These are phyloP conservation scores for Gossypium australe DNA, from an alignment of 345 rosid species.

Conservation along the genomic window DNA sequence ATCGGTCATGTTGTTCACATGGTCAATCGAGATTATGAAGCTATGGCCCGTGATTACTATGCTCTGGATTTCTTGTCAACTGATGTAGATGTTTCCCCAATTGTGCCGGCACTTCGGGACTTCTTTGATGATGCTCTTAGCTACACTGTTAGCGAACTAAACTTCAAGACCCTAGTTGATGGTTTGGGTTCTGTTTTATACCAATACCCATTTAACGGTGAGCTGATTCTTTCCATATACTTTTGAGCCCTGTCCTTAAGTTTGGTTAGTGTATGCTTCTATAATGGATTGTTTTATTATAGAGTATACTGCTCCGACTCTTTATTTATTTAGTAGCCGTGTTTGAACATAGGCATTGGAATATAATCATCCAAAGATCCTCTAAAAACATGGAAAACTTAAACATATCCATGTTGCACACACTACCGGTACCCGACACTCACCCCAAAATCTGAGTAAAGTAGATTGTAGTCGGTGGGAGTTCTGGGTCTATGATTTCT, in stretches of 20 bases:
- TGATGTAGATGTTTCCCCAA: slow-evolving; percentile 93
- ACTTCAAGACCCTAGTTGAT: slow-evolving; percentile 87
- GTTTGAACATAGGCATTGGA: background rate
- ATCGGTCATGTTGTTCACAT: slow-evolving; percentile 92
- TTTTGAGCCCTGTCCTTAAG: background rate
- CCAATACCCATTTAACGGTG: slow-evolving; percentile 83
- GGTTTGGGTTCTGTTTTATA: slow-evolving; percentile 91
- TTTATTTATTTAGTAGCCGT: background rate
- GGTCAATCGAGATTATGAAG: slow-evolving; percentile 97
- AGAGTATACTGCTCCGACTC: background rate
- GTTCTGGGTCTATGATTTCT: background rate
- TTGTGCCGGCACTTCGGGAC: slow-evolving; percentile 79
- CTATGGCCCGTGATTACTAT: slow-evolving; percentile 97
- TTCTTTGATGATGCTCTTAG: slow-evolving; percentile 94
- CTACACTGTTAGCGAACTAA: slow-evolving; percentile 90
- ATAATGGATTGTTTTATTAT: background rate
- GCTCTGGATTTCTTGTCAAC: slow-evolving; percentile 75
- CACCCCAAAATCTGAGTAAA: background rate
- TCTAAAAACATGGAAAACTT: background rate
- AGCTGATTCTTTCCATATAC: slow-evolving; percentile 12
- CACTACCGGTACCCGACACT: background rate
- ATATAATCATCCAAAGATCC: background rate
- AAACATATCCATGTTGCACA: background rate
- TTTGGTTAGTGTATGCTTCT: background rate
- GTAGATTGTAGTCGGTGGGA: background rate